Percentiles rank a stretch among this genome's conserved stretches.
Conservation (phyloP, 805 yeast species). For the Starmerella scarabaei region DNA sequence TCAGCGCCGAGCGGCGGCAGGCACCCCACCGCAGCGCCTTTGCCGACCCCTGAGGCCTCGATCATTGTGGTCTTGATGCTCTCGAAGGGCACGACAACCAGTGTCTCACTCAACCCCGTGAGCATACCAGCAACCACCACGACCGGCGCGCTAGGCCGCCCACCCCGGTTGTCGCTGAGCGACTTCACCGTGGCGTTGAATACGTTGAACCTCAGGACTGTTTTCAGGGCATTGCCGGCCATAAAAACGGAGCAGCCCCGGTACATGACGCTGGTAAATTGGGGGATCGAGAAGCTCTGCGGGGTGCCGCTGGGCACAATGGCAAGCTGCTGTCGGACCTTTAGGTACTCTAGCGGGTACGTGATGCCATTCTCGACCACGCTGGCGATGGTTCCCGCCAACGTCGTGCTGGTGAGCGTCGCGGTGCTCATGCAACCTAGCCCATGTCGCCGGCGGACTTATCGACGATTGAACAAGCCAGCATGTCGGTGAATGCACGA, state of each 20-base stretch:
- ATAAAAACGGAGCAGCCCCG: conserved; percentile 67
- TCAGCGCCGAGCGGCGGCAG: conserved; percentile 25
- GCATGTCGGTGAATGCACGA: no score
- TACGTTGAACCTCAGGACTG: conserved; percentile 56
- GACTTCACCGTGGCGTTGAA: conserved; percentile 65
- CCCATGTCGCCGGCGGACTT: no score
- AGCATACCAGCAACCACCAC: conserved; percentile 67
- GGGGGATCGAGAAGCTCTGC: conserved; percentile 17
- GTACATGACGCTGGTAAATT: conserved; percentile 24
- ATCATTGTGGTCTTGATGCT: conserved; percentile 64
- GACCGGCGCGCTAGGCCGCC: conserved; percentile 39
- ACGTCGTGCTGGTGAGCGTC: conserved; percentile 25
- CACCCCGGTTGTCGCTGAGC: conserved; percentile 35
- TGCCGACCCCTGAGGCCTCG: conserved; percentile 30
- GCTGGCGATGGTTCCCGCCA: conserved; percentile 31
- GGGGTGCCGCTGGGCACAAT: conserved; percentile 13
- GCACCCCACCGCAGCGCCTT: conserved; percentile 24
- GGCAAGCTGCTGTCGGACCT: conserved; percentile 28
- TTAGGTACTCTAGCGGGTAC: conserved; percentile 32
- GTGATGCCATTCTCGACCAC: conserved; percentile 29
- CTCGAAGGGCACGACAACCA: conserved; percentile 76
- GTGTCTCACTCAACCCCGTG: conserved; percentile 71
- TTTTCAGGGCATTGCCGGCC: conserved; percentile 59
- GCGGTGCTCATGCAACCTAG: conserved; percentile 4
- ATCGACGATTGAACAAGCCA: no score